Base-by-base conservation (phyloP, 2,329 filamentous ascomycete genomes). In the Colletotrichum spinosum region DNA sequence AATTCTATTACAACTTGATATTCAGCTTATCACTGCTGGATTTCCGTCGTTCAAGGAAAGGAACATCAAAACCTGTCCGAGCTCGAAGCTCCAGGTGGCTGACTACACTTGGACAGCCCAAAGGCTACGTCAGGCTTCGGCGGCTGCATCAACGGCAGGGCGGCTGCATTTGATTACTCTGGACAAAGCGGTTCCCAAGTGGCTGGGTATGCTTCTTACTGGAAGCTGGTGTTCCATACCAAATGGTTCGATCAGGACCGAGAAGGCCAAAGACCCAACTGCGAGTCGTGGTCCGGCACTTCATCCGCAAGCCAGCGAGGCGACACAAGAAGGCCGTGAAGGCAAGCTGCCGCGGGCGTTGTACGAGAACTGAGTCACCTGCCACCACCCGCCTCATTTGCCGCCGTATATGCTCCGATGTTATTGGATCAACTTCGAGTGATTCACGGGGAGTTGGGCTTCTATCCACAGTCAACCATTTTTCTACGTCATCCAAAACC, bases 151-250 rank as follows among this genome's bases (percentile, higher is more conserved):
- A 25, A 51, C 17, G 12, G 42, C 52, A 51, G 63, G 63, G 51
- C 48, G 58, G 52, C 46, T 66, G 59, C 63, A 63, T 61, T 25
- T 60, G 50, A 65, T 48, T 41, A 44, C 45, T 34, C 60, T 51
- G 55, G 54, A 39, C 12, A n/a, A 53, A 45, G 41, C 13, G 51
- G 59, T 60, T 4, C 25, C 64, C 64, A 65, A 41, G 44, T 35
- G 49, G 38, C 50, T 60, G 64, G 64, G 48, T 64, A 65, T 67
- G 60, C 60, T 60, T 60, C 44, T 67, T 59, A 33, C 39, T 60
- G 49, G 54, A 15, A 48, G 45, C 54, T 38, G 49, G 46, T 44
- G 38, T 59, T 51, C 35, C 48, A 11, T 57, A 9, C 10, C n/a
- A 12, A 41, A 39, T 56, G 3, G 6, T 38, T 51, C 49, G 57